Evolutionary conservation across 148 eudicot genomes (phyloP), one percentile per base, ranked within the genome.

Genomic region (Cornus kousa): DNA sequence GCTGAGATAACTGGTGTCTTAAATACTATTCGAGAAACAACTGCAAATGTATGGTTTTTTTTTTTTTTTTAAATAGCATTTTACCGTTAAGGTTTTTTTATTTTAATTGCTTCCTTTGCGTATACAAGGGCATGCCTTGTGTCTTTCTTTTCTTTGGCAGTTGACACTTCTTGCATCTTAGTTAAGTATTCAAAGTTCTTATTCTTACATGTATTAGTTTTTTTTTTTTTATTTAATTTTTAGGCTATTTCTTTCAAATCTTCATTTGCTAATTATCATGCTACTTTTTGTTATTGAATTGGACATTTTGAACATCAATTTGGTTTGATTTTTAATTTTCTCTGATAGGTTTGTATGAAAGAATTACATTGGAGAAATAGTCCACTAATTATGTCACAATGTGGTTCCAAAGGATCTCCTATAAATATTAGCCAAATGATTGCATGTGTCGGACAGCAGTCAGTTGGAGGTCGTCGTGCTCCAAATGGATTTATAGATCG

Each of bases 381-480:
- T 86, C 97, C 97, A 31, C 84, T 92, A 55, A 96, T 96, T 48
- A 96, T 96, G 99, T 89, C 98, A 59, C 95, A 92, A 66, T 96
- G 99, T 85, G 99, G 99, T 64, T 96, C 99, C 31, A 96, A 96
- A 85, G 99, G 99, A 80, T 96, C 98, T 57, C 91, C 91, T 53
- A 91, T 92, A 78, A 96, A 96, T 88, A 96, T 96, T 35, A 90
- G 99, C 77, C 99, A 96, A 87, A 96, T 96, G 99, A 87, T 96
- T 89, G 98, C 98, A 66, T 94, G 98, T 84, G 98, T 96, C 80
- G 99, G 99, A 74, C 99, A 96, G 89, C 99, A 96, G 85, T 83
- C 91, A 80, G 99, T 96, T 70, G 97, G 97, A 28, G 99, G 99
- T 48, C 88, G 85, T 75, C 90, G 99, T 79, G 98, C 98, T 67